Conservation (phyloP, 2,329 filamentous ascomycete species). For the Tricladium varicosporioides region DNA sequence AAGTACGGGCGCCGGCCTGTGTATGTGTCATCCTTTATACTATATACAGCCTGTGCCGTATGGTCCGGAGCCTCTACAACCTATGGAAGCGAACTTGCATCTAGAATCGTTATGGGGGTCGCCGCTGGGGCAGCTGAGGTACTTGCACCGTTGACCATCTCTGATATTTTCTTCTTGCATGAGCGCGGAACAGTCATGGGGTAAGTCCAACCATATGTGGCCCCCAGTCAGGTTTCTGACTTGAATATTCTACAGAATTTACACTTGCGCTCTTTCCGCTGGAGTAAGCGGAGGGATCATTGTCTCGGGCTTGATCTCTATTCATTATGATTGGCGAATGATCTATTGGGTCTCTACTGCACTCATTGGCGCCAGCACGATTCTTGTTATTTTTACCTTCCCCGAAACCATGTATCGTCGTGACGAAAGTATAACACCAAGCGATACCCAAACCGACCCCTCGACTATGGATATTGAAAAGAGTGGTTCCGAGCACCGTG, state of each 20-base stretch:
- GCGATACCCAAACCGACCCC: no score
- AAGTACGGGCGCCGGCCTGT: slow-evolving; percentile 26
- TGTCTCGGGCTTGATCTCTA: slow-evolving; percentile 52
- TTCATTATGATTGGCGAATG: slow-evolving; percentile 46
- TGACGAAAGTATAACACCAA: slow-evolving; percentile 3
- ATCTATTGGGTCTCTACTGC: slow-evolving; percentile 51
- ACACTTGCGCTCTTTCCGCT: slow-evolving; percentile 36
- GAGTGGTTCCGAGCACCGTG: neutral
- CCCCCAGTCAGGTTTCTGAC: neutral
- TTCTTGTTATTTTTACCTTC: slow-evolving; percentile 51
- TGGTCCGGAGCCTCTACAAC: slow-evolving; percentile 16
- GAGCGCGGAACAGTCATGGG: slow-evolving; percentile 50
- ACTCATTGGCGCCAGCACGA: slow-evolving; percentile 46
- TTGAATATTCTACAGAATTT: slow-evolving; percentile 12
- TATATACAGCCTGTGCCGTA: slow-evolving; percentile 16
- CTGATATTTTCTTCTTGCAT: slow-evolving; percentile 58
- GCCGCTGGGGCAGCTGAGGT: slow-evolving; percentile 48
- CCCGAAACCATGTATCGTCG: slow-evolving; percentile 52
- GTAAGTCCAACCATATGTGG: slow-evolving; percentile 10
- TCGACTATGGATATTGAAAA: no score
- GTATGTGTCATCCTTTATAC: slow-evolving; percentile 18
- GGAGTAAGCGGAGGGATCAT: slow-evolving; percentile 45
- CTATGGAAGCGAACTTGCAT: slow-evolving; percentile 22
- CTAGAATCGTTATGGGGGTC: slow-evolving; percentile 23
- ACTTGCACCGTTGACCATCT: slow-evolving; percentile 55